Conservation (phyloP, 768 basidiomycete genomes). For the Inosperma sp. region DNA sequence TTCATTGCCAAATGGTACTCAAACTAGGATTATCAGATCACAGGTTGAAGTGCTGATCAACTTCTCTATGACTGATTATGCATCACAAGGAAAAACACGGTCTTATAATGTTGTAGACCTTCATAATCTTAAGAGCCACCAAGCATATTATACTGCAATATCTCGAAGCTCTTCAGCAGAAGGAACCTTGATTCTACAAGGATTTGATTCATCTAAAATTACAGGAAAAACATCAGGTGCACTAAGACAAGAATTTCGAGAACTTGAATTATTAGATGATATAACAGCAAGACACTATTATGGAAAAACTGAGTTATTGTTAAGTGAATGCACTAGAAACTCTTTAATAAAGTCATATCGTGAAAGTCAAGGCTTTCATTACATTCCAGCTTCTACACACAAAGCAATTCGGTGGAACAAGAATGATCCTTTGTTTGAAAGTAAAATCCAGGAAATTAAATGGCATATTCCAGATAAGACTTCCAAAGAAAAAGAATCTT, state of each 20-base stretch:
- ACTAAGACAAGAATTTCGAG: too few relatives aligned
- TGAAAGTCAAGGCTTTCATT: constrained; percentile 17
- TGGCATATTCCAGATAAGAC: background rate
- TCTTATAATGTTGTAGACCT: constrained; percentile 24
- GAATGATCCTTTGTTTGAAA: constrained; percentile 13
- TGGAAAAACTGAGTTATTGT: constrained; percentile 11
- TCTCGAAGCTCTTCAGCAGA: constrained; percentile 24
- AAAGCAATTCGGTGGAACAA: too few relatives aligned
- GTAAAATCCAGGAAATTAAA: background rate
- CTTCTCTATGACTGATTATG: constrained; percentile 35
- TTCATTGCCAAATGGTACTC: constrained; percentile 17
- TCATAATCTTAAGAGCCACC: too few relatives aligned
- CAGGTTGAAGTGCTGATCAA: constrained; percentile 26
- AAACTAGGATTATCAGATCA: constrained; percentile 14
- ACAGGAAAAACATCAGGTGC: too few relatives aligned
- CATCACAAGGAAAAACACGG: too few relatives aligned
- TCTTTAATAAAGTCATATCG: constrained; percentile 19
- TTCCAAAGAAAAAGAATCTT: too few relatives aligned
- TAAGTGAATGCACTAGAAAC: constrained; percentile 18
- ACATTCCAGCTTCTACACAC: constrained; percentile 17
- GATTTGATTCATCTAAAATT: too few relatives aligned
- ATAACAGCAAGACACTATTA: constrained; percentile 25
- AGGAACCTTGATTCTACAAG: too few relatives aligned
- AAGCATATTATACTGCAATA: too few relatives aligned
- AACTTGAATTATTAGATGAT: constrained; percentile 37